These are phyloP conservation scores for Melanopsichium pennsylvanicum DNA, from an alignment of 1,284 basidiomycete genomes.

Conservation along the genomic window DNA sequence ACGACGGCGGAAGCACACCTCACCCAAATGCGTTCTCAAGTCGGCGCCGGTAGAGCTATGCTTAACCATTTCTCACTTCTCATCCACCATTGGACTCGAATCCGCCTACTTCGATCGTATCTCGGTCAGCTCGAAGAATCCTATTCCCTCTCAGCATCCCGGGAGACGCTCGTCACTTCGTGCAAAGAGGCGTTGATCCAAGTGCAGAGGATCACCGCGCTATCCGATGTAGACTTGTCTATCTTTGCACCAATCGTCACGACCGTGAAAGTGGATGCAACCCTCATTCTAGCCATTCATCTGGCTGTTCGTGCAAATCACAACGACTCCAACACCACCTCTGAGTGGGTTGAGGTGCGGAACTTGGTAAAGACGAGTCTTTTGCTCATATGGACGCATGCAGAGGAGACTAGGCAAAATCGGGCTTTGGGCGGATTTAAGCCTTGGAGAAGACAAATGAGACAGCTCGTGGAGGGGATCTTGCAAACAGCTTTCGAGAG, in stretches of 20 bases:
- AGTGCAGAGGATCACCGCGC: slow-evolving; percentile 23
- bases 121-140: slow-evolving; percentile 11
- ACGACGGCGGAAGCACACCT: slow-evolving; percentile 23
- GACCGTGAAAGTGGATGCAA: slow-evolving; percentile 22
- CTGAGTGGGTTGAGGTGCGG: slow-evolving; percentile 15
- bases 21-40: slow-evolving; percentile 10
- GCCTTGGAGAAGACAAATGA: slow-evolving; percentile 7
- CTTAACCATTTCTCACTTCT: slow-evolving; percentile 27
- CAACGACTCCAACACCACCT: slow-evolving; percentile 16
- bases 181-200: slow-evolving; percentile 28
- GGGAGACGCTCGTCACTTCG: slow-evolving; percentile 13
- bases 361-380: slow-evolving; percentile 19
- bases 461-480: slow-evolving; percentile 30
- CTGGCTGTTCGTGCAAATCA: slow-evolving; percentile 9
- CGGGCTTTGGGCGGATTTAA: slow-evolving; percentile 15
- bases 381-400: slow-evolving; percentile 29
- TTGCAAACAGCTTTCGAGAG: slow-evolving; percentile 18
- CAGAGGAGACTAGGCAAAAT: slow-evolving; percentile 4
- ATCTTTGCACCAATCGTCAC: slow-evolving; percentile 35
- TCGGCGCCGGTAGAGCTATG: slow-evolving; percentile 14
- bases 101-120: slow-evolving; percentile 28
- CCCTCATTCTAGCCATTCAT: slow-evolving; percentile 29
- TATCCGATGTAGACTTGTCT: slow-evolving; percentile 31
- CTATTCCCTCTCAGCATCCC: slow-evolving; percentile 8
- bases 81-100: slow-evolving; percentile 35